Base-by-base conservation (phyloP, 169 alveolate species). In the Prorocentrum cordatum region DNA sequence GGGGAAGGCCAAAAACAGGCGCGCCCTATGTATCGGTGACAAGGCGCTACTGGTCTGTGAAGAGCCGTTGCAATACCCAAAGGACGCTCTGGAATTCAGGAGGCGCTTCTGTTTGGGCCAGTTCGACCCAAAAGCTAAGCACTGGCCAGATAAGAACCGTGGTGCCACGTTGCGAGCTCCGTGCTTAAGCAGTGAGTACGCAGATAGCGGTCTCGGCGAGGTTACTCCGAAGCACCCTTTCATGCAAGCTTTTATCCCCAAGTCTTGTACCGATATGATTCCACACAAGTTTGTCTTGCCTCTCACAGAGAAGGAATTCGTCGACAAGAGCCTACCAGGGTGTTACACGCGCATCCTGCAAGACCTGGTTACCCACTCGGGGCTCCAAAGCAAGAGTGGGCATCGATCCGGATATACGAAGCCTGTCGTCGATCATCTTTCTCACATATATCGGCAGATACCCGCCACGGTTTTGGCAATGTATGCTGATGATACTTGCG, bases 201-300 rank as follows among this genome's bases (percentile, higher is more conserved):
- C 86, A 18, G 86, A 75, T n/a, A 54, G 72, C 59, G 72, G 72
- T n/a, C 86, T 75, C 14, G 86, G 86, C 20, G 86, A 75, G 7
- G 42, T 75, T 18, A 72, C 54, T 38, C 86, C 86, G 22, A 75
- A 75, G 50, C 54, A 59, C 9, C 61, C 86, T 14, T 75, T 75
- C 86, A 75, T 54, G 61, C 86, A 75, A 72, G 42, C n/a, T 26
- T 75, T 75, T 39, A 75, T 75, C 66, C 86, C 86, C 2, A 75
- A 70, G 20, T 75, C 54, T 24, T 75, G 86, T 31, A 72, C 50
- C 26, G 86, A 75, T 59, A 75, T 75, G 39, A 75, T 75, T 36
- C 86, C 86, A 29, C 61, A 75, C 86, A 75, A 75, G 86, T 75
- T 54, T 75, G 86, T 75, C 72, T 31, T 75, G 72, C 86, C 86